Base-by-base conservation (phyloP, 2,329 filamentous ascomycete genomes). In the Aaosphaeria arxii region DNA sequence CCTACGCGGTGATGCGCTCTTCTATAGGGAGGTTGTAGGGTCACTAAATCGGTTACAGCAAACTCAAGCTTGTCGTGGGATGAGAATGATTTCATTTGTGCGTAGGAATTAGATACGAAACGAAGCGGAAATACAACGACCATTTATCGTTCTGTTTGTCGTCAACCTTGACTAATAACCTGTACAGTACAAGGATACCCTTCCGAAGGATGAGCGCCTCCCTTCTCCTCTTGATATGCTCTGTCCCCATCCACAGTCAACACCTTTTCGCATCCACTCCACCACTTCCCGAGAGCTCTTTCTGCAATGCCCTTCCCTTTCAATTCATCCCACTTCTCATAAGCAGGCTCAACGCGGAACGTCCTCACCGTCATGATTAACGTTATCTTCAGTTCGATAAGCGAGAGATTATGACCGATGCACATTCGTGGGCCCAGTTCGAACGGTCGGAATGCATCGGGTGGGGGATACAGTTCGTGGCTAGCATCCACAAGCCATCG, bases 381-480 rank as follows among this genome's bases (percentile, higher is more conserved):
- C 1, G 46, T 55, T 9, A 70, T 50, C 45, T 62, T 65, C 28
- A 73, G 46, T 53, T 74, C 68, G 9, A 64, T 53, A 51, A 62
- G 55, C 1, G 70, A 70, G 29, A 75, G 51, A 24, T 63, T 63
- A 54, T 71, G 65, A 0, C 71, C 71, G 17, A 71, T 60, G 45
- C 72, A 75, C 4, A 56, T 59, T 4, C 71, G 52, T 2, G 61
- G 61, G 1, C 72, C 73, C 4, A 58, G 50, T 42, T 72, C 67
- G 48, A 75, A 75, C 0, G 70, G 55, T 17, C 66, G 53, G 49
- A 53, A 72, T 7, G 56, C 58, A n/a, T 45, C 52, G 9, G 42
- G 43, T 5, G 31, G 11, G 11, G 52, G 54, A 42, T 53, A 48
- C 6, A 57, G 44, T 11, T 32, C 28, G 33, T 57, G 35, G 4